Base-by-base conservation (phyloP, 345 rosid species). In the Acer yangbiense region DNA sequence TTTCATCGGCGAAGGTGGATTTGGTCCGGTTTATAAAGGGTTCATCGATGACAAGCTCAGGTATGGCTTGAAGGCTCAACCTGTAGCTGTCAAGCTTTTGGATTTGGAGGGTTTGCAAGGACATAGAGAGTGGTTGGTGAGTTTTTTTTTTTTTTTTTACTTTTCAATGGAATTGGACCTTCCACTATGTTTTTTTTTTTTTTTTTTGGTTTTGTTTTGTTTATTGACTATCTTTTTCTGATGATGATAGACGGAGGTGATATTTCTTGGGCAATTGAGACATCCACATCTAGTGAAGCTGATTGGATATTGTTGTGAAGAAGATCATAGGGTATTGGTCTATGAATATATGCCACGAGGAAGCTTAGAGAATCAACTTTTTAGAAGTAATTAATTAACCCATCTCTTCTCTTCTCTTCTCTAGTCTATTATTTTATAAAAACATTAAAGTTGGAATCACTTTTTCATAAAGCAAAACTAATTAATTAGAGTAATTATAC, bases 291-390 rank as follows among this genome's bases (percentile, higher is more conserved):
- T 94, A 12, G 98, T 94, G 82, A 94, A 91, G 78, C 67, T 94
- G 83, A 89, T 94, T 11, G 98, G 98, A 0, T 94, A 93, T 77
- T 94, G 97, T 66, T 94, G 97, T 7, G 97, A 94, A 68, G 97
- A 93, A 46, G 97, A 93, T 74, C 97, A 92, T 48, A 86, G 98
- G 76, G 88, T 92, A 18, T 79, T 94, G 32, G 97, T 86, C 0
- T 94, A 94, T 54, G 98, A 94, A 78, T 94, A 93, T 68, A 94
- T 94, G 98, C 94, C 98, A 16, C 84, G 98, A 5, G 98, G 98
- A 71, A 94, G 97, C 88, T 85, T 94, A 76, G 98, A 94, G 84
- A 90, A 93, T 75, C 98, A 94, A 69, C 89, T 94, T 2, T 94
- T 94, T 52, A 86, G 97, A 90, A 88, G 98, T 94, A 76, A 35